Base-by-base conservation (phyloP, 1,284 basidiomycete genomes). In the Vanrija sp. region DNA sequence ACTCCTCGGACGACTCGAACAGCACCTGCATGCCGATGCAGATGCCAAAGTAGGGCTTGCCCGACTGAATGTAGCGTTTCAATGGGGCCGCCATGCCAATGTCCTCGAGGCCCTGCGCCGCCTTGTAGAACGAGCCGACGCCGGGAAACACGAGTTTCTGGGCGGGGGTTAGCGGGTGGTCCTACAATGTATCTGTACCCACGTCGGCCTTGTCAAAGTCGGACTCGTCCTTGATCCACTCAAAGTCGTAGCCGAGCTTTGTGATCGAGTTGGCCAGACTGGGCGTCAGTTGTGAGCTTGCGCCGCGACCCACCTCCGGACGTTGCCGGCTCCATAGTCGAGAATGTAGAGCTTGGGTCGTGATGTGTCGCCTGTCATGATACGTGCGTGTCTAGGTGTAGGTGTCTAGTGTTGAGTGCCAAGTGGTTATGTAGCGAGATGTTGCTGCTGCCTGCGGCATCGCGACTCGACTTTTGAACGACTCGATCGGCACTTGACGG, bases 21-120 rank as follows among this genome's bases (percentile, higher is more conserved):
- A 99, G 87, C 52, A 94, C 84, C 75, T 97, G 93, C 85, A 97
- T 87, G 66, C 93, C 96, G 68, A 99, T 92, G 78, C 96, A 99
- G 80, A 99, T 98, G 41, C 91, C 91, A 76, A 93, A 91, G 78
- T 96, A 98, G 0, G 96, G 96, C 69, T 84, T 85, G 31, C 96
- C 96, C 14, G 89, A 91, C 19, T 78, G 77, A 64, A 98, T 87
- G 77, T 98, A 98, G 49, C 82, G 75, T 56, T 82, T 83, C 49
- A 99, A 80, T 35, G 91, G 92, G 62, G 89, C 83, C 31, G 87
- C 80, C 54, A 94, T 84, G 35, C 88, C 90, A 61, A 86, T 85
- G 16, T 80, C 72, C 41, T 80, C 76, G 45, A 99, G 84, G 53
- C 88, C 86, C 48, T 83, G 79, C 66, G 97, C 86, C 9, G 95